Conservation (phyloP, 1,139 yeast genomes). For the Blastobotrys malaysiensis region DNA sequence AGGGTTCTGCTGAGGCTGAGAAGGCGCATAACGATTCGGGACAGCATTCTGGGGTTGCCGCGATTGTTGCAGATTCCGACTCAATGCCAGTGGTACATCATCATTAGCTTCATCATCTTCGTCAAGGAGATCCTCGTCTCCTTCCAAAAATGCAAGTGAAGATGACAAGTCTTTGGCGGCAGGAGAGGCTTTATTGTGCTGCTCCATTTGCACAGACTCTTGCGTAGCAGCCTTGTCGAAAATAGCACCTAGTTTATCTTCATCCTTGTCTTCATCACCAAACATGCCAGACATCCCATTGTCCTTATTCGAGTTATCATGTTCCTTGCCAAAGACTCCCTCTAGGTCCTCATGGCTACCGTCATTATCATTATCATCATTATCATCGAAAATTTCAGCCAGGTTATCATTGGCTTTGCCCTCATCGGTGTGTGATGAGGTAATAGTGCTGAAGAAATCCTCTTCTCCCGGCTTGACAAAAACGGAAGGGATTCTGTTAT, state of each 20-base stretch:
- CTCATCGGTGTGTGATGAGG: slow-evolving; percentile 1
- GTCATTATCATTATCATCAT: neutral
- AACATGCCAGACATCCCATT: neutral
- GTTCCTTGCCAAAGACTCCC: neutral
- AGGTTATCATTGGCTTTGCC: neutral
- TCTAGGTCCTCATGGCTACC: neutral
- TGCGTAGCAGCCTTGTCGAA: slow-evolving; percentile 12
- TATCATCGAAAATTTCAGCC: neutral
- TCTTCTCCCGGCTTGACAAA: slow-evolving; percentile 20
- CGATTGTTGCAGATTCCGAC: slow-evolving; percentile 3
- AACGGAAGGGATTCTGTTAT: slow-evolving; percentile 20
- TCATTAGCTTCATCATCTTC: slow-evolving; percentile 16
- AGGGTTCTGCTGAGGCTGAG: slow-evolving; percentile 5
- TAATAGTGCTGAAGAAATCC: slow-evolving; percentile 17
- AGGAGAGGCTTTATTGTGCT: neutral
- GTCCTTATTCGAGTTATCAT: neutral
- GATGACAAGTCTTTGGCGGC: slow-evolving; percentile 13
- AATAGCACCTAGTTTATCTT: slow-evolving; percentile 11
- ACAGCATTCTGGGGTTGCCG: slow-evolving; percentile 5
- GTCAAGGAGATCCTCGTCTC: slow-evolving; percentile 39
- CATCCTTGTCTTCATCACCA: neutral
- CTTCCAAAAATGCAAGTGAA: slow-evolving; percentile 39
- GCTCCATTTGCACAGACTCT: slow-evolving; percentile 8
- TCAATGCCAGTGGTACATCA: slow-evolving; percentile 1
- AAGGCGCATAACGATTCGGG: slow-evolving; percentile 25